Evolutionary conservation across 164 flowering plant species (phyloP), one percentile per base, ranked within the genome.

Genomic region (Euptelea pleiosperma): DNA sequence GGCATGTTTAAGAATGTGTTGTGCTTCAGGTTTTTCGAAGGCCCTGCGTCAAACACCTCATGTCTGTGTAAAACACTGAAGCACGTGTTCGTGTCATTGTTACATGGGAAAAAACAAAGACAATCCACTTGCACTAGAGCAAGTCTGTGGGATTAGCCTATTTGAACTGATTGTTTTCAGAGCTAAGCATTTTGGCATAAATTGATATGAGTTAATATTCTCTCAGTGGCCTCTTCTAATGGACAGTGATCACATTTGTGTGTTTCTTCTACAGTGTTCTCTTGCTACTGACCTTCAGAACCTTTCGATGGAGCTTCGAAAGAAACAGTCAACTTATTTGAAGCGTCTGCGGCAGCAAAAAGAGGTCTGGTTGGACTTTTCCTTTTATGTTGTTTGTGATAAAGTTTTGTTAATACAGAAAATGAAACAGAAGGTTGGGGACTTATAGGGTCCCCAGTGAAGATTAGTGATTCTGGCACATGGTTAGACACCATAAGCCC

Each of bases 261-360:
- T 61, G 41, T 66, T 67, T 63, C 11, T 42, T 21, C 63, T 46
- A 46, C 94, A 93, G 98, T 86, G 97, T 1, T 88, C 96, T 40
- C 88, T 93, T 72, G 98, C 98, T 37, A 93, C 89, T 31, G 98
- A 93, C 70, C 97, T 93, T 63, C 98, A 90, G 70, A 86, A 75
- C 55, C 86, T 93, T 31, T 93, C 96, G 26, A 64, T 85, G 89
- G 98, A 93, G 66, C 81, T 93, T 16, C 88, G 98, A 26, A 86
- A 72, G 76, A 93, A 93, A 64, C 98, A 93, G 57, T 93, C 97
- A 37, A 70, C 81, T 34, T 93, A 93, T 70, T 70, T 93, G 71
- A 90, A 93, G 73, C 94, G 96, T 11, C 89, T 90, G 28, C 83
- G 73, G 67, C 94, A 82, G 73, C 97, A 87, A 71, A 88, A 83